phyloP scores from a whole-genome alignment of 805 yeast species.

The Candida ortonii region DNA sequence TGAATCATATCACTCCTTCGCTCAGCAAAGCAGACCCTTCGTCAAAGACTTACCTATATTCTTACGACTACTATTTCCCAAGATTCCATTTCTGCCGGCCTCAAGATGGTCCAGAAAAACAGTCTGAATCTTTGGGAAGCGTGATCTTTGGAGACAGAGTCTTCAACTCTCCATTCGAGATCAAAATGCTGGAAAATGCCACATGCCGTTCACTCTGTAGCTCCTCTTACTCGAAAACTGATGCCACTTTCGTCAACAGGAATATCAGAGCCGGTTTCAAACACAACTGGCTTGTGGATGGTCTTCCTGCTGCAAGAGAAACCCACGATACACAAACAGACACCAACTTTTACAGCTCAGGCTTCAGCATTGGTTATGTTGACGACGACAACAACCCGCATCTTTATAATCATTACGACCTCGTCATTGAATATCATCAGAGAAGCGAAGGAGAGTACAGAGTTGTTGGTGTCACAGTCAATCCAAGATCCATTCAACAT shows the following conservation, averaged over 20 bases:
- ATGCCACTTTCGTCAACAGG: conserved; percentile 71
- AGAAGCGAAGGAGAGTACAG: conserved; percentile 66
- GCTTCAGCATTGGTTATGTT: conserved; percentile 74
- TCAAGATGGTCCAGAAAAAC: conserved; percentile 58
- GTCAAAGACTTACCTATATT: conserved; percentile 57
- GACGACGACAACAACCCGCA: conserved; percentile 54
- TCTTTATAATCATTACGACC: conserved; percentile 77
- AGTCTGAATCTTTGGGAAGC: conserved; percentile 88
- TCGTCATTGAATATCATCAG: conserved; percentile 78
- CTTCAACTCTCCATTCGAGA: conserved; percentile 83
- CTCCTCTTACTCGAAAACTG: conserved; percentile 56
- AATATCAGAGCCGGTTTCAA: conserved; percentile 78
- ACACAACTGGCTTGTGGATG: conserved; percentile 93
- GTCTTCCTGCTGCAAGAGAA: conserved; percentile 82
- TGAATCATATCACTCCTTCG: conserved; percentile 88
- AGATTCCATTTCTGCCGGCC: conserved; percentile 86
- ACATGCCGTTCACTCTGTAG: conserved; percentile 69
- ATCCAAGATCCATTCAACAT: conserved; percentile 55
- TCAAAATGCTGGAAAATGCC: conserved; percentile 72
- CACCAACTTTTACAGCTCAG: conserved; percentile 67
- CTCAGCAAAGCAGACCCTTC: conserved; percentile 40
- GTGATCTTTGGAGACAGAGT: conserved; percentile 94
- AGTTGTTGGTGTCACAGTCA: conserved; percentile 86
- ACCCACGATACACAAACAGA: conserved; percentile 57
- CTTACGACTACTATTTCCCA: conserved; percentile 80